Percentiles rank a stretch among this genome's conserved stretches.
Evolutionary conservation across 1,139 yeast genomes (phyloP).

Genomic region (Diutina rugosa): DNA sequence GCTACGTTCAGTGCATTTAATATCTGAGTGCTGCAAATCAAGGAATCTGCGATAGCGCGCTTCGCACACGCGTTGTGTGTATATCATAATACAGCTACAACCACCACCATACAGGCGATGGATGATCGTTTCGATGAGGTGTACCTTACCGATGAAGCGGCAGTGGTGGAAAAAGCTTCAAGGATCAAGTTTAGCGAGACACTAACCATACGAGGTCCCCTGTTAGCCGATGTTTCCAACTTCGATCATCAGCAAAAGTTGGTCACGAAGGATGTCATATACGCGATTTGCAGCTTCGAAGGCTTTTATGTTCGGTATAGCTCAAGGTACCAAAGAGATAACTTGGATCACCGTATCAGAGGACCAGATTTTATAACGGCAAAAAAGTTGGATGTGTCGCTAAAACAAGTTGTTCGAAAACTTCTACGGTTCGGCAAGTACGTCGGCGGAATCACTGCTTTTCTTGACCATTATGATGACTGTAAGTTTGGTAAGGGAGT

Average conservation of each 20-base stretch:
- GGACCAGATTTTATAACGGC: slow-evolving; percentile 75
- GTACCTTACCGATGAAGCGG: background rate
- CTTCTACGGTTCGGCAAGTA: slow-evolving; percentile 52
- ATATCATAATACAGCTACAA: background rate
- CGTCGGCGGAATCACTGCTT: slow-evolving; percentile 41
- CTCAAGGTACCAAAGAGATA: slow-evolving; percentile 40
- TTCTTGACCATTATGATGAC: slow-evolving; percentile 43
- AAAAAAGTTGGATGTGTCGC: slow-evolving; percentile 59
- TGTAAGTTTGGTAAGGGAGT: slow-evolving; percentile 54
- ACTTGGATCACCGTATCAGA: slow-evolving; percentile 20
- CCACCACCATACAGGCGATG: background rate
- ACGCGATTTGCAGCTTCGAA: slow-evolving; percentile 63
- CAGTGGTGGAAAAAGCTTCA: background rate
- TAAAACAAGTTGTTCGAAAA: slow-evolving; percentile 59
- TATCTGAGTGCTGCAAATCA: background rate
- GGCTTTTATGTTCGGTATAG: slow-evolving; percentile 67
- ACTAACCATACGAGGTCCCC: background rate
- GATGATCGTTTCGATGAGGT: background rate
- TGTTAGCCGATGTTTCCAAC: slow-evolving; percentile 17
- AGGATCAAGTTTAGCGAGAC: background rate
- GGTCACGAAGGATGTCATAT: slow-evolving; percentile 56
- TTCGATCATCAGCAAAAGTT: slow-evolving; percentile 55
- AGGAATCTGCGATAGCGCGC: background rate
- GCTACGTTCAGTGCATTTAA: background rate
- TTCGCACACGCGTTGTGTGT: background rate